A percentile compares a stretch with the other conserved stretches of the same genome.
phyloP scores from a whole-genome alignment of 768 basidiomycete species.

The Lactarius hengduanensis region DNA sequence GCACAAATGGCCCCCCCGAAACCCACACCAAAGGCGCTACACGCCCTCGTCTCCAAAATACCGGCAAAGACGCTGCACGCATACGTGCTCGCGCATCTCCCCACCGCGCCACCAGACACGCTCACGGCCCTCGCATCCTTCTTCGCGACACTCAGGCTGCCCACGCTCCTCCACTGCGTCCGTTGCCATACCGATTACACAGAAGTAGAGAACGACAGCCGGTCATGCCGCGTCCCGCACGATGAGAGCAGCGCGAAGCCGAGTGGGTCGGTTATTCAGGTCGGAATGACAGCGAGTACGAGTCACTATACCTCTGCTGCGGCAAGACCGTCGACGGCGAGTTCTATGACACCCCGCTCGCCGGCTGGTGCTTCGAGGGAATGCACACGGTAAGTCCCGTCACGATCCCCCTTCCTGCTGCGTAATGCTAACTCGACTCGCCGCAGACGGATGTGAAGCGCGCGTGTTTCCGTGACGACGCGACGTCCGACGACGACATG shows the following conservation, averaged over 20 bases:
- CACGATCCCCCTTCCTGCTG: neutral
- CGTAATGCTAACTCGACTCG: conserved; percentile 4
- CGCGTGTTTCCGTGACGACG: conserved; percentile 76
- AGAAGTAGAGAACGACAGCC: too few relatives aligned
- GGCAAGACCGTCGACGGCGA: conserved; percentile 69
- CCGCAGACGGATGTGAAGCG: conserved; percentile 67
- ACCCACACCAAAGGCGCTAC: conserved; percentile 40
- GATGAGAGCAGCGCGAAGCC: conserved; percentile 81
- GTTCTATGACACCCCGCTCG: conserved; percentile 64
- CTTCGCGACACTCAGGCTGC: conserved; percentile 61
- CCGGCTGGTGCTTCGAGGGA: conserved; percentile 87
- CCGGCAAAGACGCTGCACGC: conserved; percentile 66
- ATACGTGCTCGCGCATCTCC: conserved; percentile 56
- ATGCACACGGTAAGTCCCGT: conserved; percentile 61
- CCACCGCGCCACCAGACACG: conserved; percentile 38
- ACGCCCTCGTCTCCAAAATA: conserved; percentile 53
- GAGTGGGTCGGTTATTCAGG: conserved; percentile 49
- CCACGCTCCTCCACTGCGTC: conserved; percentile 30
- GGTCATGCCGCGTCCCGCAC: conserved; percentile 59
- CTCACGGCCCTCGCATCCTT: conserved; percentile 54
- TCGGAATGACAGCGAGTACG: conserved; percentile 37
- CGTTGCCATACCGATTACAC: too few relatives aligned
- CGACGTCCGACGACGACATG: conserved; percentile 64
- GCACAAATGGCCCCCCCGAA: conserved; percentile 32
- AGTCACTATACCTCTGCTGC: conserved; percentile 59